A percentile compares a stretch with the other conserved stretches of the same genome.
phyloP scores from a whole-genome alignment of 2,329 filamentous ascomycete genomes.

The Colletotrichum nymphaeae region DNA sequence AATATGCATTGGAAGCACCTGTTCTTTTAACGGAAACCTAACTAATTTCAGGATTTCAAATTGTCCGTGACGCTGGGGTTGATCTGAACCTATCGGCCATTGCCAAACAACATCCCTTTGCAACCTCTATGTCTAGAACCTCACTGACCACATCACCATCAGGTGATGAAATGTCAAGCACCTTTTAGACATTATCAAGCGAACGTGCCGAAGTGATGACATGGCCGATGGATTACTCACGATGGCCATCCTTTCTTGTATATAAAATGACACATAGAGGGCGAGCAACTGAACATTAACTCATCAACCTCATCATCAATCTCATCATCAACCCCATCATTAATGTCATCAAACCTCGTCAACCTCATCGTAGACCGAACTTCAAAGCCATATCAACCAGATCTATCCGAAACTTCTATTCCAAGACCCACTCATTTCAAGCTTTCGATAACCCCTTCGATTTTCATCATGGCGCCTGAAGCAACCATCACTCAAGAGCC shows the following conservation, averaged over 20 bases:
- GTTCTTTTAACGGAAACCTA: neutral
- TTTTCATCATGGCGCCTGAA: neutral
- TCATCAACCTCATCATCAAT: neutral
- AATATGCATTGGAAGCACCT: neutral
- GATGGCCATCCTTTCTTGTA: neutral
- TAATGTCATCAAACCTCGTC: too few relatives aligned
- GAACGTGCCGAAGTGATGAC: neutral
- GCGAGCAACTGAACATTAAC: too few relatives aligned
- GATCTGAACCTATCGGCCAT: neutral
- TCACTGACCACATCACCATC: neutral
- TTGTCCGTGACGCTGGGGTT: neutral
- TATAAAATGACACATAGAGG: neutral
- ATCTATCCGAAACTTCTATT: too few relatives aligned
- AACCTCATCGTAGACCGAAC: too few relatives aligned
- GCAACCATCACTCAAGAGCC: neutral
- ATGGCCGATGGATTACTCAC: neutral
- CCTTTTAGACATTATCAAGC: neutral
- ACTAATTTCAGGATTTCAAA: neutral
- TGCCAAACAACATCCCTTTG: neutral
- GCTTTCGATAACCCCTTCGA: too few relatives aligned
- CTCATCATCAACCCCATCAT: too few relatives aligned
- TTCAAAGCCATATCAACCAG: too few relatives aligned
- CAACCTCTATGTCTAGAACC: neutral
- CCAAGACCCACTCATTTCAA: too few relatives aligned
- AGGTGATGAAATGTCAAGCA: neutral